phyloP scores from a whole-genome alignment of 1,284 basidiomycete genomes.

The Takashimella koratensis region DNA sequence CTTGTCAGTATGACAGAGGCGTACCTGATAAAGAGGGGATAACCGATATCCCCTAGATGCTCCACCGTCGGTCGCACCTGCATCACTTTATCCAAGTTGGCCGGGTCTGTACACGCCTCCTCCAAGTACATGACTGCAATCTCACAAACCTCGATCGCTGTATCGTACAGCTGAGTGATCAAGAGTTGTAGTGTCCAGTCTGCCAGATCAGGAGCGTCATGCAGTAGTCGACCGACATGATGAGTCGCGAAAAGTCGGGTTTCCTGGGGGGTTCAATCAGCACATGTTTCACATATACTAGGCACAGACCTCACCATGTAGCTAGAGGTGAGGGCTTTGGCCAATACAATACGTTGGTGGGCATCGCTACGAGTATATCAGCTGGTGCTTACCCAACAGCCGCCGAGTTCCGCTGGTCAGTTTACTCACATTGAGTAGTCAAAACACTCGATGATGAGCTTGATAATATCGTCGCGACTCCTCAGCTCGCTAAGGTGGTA shows the following conservation, averaged over 20 bases:
- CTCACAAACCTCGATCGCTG: slow-evolving; percentile 81
- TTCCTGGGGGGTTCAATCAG: slow-evolving; percentile 54
- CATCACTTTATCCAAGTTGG: slow-evolving; percentile 83
- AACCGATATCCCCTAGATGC: slow-evolving; percentile 85
- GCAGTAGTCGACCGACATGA: slow-evolving; percentile 70
- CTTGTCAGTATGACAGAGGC: too few species aligned
- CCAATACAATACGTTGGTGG: slow-evolving; percentile 83
- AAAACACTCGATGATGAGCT: slow-evolving; percentile 83
- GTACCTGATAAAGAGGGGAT: not conserved
- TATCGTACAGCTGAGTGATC: slow-evolving; percentile 93
- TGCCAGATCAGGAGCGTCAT: slow-evolving; percentile 55
- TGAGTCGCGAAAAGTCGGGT: slow-evolving; percentile 84
- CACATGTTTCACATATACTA: not conserved
- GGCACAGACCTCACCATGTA: slow-evolving; percentile 60
- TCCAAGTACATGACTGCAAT: slow-evolving; percentile 83
- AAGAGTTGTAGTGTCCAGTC: slow-evolving; percentile 85
- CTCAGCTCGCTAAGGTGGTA: slow-evolving; percentile 89
- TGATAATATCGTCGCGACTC: slow-evolving; percentile 86
- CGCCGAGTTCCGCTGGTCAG: not conserved
- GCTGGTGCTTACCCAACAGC: slow-evolving; percentile 1
- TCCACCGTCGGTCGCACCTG: slow-evolving; percentile 92
- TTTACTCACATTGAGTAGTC: slow-evolving; percentile 76
- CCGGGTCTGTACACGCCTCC: slow-evolving; percentile 79
- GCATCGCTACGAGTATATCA: slow-evolving; percentile 63
- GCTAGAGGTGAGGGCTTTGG: slow-evolving; percentile 88